Percentiles rank a stretch among this genome's conserved stretches.
Conservation (phyloP, 164 flowering plant species). For the Tetracentron sinense region DNA sequence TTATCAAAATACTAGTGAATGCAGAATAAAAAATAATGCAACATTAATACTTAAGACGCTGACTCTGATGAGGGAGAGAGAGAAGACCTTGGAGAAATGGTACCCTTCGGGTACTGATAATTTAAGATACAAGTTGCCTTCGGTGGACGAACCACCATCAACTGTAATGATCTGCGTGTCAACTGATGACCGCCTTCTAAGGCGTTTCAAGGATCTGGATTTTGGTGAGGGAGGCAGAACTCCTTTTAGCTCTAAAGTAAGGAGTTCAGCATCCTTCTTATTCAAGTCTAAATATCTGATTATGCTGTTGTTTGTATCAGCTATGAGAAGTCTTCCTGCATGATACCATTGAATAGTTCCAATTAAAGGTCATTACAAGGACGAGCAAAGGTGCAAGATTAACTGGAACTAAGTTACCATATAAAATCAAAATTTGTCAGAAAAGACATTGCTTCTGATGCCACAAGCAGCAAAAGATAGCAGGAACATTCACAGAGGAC, state of each 20-base stretch:
- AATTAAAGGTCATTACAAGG: slow-evolving; percentile 2
- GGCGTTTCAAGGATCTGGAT: slow-evolving; percentile 69
- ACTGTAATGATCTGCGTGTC: slow-evolving; percentile 48
- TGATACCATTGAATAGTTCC: slow-evolving; percentile 1
- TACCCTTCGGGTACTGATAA: slow-evolving; percentile 76
- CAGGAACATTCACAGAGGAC: background rate
- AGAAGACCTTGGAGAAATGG: slow-evolving; percentile 90
- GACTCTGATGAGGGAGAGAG: slow-evolving; percentile 12
- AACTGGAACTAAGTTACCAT: background rate
- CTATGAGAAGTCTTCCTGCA: slow-evolving; percentile 72
- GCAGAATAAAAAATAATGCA: background rate
- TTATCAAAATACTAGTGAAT: background rate
- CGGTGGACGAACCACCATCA: slow-evolving; percentile 55
- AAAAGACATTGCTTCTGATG: background rate
- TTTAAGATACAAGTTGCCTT: slow-evolving; percentile 56
- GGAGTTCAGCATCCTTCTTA: slow-evolving; percentile 42
- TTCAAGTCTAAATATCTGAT: slow-evolving; percentile 69
- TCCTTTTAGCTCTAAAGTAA: slow-evolving; percentile 83
- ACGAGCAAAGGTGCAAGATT: background rate
- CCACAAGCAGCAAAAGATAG: background rate
- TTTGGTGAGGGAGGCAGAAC: slow-evolving; percentile 73
- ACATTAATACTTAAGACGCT: background rate
- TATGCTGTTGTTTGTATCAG: slow-evolving; percentile 89
- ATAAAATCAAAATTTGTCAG: background rate
- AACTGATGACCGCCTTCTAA: slow-evolving; percentile 57